A percentile compares a stretch with the other conserved stretches of the same genome.
phyloP scores from a whole-genome alignment of 306 rosid species.

The Sphenostylis stenocarpa region DNA sequence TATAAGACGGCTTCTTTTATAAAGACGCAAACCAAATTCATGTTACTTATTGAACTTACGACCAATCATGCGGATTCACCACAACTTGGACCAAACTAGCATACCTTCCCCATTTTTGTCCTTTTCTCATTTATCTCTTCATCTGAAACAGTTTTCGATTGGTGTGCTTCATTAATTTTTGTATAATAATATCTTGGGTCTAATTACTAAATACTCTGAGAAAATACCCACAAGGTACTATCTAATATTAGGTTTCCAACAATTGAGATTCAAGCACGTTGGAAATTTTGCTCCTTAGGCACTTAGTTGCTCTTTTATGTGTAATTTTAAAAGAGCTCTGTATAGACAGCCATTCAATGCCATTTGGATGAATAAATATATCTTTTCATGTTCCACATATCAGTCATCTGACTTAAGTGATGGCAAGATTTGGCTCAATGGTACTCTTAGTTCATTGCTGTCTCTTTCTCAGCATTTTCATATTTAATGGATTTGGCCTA shows the following conservation, averaged over 20 bases:
- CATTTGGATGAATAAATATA: slow-evolving; percentile 32
- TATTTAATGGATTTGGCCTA: neutral
- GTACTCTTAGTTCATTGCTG: neutral
- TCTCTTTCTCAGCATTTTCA: neutral
- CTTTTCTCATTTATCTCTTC: slow-evolving; percentile 21
- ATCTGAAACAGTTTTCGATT: slow-evolving; percentile 31
- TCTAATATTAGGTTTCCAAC: slow-evolving; percentile 32
- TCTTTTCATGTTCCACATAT: neutral
- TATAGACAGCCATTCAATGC: slow-evolving; percentile 16
- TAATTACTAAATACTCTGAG: slow-evolving; percentile 24
- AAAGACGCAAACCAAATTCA: slow-evolving; percentile 29
- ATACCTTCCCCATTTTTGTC: slow-evolving; percentile 33
- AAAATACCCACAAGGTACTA: slow-evolving; percentile 22
- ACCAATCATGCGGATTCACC: slow-evolving; percentile 35
- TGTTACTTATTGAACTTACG: slow-evolving; percentile 29
- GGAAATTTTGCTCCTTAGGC: slow-evolving; percentile 37
- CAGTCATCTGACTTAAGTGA: neutral
- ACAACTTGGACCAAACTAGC: slow-evolving; percentile 28
- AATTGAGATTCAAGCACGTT: slow-evolving; percentile 24
- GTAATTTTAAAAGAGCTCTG: slow-evolving; percentile 36
- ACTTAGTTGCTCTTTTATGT: slow-evolving; percentile 16
- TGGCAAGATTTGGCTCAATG: neutral
- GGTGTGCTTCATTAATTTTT: slow-evolving; percentile 27
- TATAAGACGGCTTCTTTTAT: slow-evolving; percentile 80
- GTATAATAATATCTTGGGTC: slow-evolving; percentile 39